These are phyloP conservation scores for Penicillium mononematosum DNA, from an alignment of 495 filamentous ascomycete species.

Conservation along the genomic window DNA sequence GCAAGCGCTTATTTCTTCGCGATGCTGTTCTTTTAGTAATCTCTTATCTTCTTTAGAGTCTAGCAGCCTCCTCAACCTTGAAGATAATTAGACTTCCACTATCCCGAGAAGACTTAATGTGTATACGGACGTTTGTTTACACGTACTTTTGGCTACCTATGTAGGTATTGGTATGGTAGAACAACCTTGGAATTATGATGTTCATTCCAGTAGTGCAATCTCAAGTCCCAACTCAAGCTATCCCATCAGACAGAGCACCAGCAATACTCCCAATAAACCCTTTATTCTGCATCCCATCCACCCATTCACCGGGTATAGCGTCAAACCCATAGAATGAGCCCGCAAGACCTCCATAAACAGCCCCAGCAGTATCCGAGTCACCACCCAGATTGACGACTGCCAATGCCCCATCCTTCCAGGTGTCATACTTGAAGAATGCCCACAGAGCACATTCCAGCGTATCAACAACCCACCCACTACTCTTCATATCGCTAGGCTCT, in stretches of 20 bases:
- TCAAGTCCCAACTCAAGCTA: not conserved
- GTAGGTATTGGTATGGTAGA: too few species aligned
- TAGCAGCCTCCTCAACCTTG: too few species aligned
- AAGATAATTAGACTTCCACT: too few species aligned
- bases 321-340: constrained; percentile 46
- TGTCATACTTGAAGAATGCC: constrained; percentile 43
- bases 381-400: constrained; percentile 47
- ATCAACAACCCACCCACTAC: constrained; percentile 47
- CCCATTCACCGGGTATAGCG: constrained; percentile 35
- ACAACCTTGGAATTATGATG: too few species aligned
- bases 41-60: not conserved
- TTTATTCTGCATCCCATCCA: constrained; percentile 31
- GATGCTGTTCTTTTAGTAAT: not conserved
- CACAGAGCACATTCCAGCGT: constrained; percentile 49
- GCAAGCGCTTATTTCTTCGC: not conserved
- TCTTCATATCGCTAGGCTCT: constrained; percentile 24
- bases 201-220: too few species aligned
- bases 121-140: too few species aligned
- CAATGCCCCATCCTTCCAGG: constrained; percentile 43
- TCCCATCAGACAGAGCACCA: constrained; percentile 35
- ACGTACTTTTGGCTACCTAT: too few species aligned
- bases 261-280: constrained; percentile 22
- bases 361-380: constrained; percentile 53
- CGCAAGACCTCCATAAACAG: constrained; percentile 50
- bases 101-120: too few species aligned